These are phyloP conservation scores for Fraxinus velutina DNA, from an alignment of 305 asterid genomes.

Conservation along the genomic window DNA sequence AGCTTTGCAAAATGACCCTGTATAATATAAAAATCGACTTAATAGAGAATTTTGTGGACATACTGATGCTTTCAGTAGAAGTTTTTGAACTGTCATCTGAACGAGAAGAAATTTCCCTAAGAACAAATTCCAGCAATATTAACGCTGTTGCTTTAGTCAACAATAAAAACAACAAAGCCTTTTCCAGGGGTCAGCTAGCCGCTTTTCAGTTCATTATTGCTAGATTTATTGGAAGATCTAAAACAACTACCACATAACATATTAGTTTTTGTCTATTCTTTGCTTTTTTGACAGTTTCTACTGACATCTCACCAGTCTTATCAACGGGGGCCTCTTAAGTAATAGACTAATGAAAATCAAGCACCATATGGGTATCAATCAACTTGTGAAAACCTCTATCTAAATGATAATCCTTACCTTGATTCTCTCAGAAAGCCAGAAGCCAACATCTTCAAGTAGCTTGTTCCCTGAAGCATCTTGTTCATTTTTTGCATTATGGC, in stretches of 20 bases:
- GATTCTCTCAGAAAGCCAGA: constrained; percentile 65
- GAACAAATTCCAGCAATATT: not conserved
- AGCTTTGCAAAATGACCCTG: constrained; percentile 53
- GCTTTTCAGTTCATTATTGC: not conserved
- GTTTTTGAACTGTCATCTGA: not conserved
- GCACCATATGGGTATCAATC: not conserved
- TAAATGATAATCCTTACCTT: constrained; percentile 39
- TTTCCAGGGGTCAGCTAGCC: not conserved
- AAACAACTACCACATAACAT: not conserved
- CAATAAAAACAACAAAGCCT: not conserved
- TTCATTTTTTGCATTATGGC: constrained; percentile 36
- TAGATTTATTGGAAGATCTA: not conserved
- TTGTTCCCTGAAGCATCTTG: constrained; percentile 72
- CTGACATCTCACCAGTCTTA: not conserved
- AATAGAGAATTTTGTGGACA: not conserved
- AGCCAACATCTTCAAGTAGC: constrained; percentile 64
- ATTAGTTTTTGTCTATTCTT: not conserved
- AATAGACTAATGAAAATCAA: not conserved
- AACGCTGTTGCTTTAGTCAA: not conserved
- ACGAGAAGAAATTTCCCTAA: not conserved
- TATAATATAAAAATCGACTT: constrained; percentile 11
- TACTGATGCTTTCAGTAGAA: not conserved
- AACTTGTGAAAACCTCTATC: not conserved
- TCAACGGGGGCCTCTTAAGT: not conserved
- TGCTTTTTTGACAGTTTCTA: not conserved